A percentile compares a stretch with the other conserved stretches of the same genome.
Evolutionary conservation across 345 rosid species (phyloP).

Genomic region (Pseudoturritis turrita): DNA sequence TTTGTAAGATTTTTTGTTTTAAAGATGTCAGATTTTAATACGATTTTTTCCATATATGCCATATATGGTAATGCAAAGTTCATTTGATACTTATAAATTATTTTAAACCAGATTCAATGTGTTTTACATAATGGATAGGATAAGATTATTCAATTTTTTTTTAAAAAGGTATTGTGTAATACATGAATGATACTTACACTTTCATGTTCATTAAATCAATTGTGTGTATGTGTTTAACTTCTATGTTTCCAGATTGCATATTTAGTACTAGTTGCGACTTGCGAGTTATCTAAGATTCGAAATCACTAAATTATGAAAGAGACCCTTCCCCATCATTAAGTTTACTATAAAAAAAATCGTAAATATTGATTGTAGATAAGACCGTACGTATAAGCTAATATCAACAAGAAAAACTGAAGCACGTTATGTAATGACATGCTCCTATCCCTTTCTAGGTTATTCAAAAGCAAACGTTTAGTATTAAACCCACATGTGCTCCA

Average conservation of each 20-base stretch:
- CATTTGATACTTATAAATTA: neutral
- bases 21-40: too few relatives aligned
- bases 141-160: neutral
- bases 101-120: neutral
- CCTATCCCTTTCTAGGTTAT: constrained; percentile 29
- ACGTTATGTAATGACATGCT: constrained; percentile 25
- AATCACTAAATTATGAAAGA: neutral
- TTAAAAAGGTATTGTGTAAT: neutral
- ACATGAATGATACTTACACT: neutral
- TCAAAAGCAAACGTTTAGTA: constrained; percentile 26
- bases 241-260: neutral
- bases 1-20: too few relatives aligned
- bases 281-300: neutral
- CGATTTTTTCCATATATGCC: too few relatives aligned
- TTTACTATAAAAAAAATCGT: too few relatives aligned
- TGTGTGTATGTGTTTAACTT: neutral
- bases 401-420: constrained; percentile 15
- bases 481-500: constrained; percentile 30
- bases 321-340: neutral
- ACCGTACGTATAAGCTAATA: constrained; percentile 19
- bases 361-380: constrained; percentile 20
- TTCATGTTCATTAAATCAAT: neutral
- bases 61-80: neutral
- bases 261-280: neutral
- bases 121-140: neutral